phyloP scores from a whole-genome alignment of 345 rosid species.

The Eucalyptus pumila region DNA sequence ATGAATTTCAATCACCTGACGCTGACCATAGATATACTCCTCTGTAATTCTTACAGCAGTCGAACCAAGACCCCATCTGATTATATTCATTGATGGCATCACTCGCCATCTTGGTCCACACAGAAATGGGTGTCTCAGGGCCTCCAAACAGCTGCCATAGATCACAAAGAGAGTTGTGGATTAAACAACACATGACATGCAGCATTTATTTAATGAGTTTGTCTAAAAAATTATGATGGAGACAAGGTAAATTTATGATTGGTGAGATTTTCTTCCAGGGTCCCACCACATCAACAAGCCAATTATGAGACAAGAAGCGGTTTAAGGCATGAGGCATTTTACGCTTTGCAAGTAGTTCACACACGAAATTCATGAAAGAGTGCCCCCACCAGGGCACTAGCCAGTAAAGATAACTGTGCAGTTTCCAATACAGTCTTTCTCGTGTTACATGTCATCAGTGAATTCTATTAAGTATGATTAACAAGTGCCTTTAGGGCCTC shows the following conservation, averaged over 20 bases:
- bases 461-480: background rate
- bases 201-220: background rate
- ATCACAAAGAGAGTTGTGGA: background rate
- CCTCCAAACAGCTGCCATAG: conserved; percentile 61
- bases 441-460: background rate
- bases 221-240: background rate
- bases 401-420: background rate
- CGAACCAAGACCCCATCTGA: conserved; percentile 96
- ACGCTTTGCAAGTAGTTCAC: background rate
- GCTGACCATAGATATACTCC: conserved; percentile 69
- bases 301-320: background rate
- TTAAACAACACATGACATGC: background rate
- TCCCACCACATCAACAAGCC: background rate
- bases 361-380: background rate
- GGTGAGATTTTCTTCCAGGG: background rate
- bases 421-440: background rate
- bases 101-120: conserved; percentile 98
- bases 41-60: conserved; percentile 83
- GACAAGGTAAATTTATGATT: background rate
- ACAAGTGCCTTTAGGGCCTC: background rate
- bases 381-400: background rate
- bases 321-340: background rate
- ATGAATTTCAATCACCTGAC: conserved; percentile 41
- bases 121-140: conserved; percentile 86
- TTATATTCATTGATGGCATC: conserved; percentile 74